Conservation (phyloP, 2,329 filamentous ascomycete species). For the Coniella vitis region DNA sequence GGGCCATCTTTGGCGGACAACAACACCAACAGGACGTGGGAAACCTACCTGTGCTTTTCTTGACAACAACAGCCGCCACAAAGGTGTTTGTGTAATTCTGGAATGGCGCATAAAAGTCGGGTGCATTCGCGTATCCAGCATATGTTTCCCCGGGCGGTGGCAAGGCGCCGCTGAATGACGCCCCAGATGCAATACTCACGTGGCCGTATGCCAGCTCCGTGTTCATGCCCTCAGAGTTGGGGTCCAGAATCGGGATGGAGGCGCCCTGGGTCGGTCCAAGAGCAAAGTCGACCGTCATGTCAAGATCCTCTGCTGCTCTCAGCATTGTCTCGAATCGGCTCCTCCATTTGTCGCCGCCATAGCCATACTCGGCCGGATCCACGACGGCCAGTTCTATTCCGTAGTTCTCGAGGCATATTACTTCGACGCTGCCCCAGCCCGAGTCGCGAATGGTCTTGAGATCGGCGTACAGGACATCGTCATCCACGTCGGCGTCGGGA, state of each 20-base stretch:
- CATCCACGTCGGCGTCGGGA: constrained; percentile 6
- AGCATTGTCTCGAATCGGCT: constrained; percentile 6
- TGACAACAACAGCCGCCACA: constrained; percentile 2
- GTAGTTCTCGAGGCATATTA: constrained; percentile 8
- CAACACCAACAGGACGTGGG: too few relatives aligned
- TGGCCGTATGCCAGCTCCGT: constrained; percentile 6
- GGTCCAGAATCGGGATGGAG: constrained; percentile 6
- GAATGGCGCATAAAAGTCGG: constrained; percentile 1
- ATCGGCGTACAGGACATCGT: constrained; percentile 8
- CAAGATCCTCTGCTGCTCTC: constrained; percentile 2
- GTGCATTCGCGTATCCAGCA: constrained; percentile 5
- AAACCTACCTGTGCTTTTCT: constrained; percentile 1
- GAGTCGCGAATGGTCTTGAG: constrained; percentile 1
- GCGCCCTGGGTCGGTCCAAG: constrained; percentile 8
- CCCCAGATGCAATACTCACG: constrained; percentile 3
- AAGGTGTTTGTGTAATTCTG: constrained; percentile 8
- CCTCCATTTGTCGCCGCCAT: constrained; percentile 6
- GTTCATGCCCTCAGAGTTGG: constrained; percentile 5
- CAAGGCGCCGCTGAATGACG: constrained; percentile 6
- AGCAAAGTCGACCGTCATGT: constrained; percentile 9
- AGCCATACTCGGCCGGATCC: constrained; percentile 5
- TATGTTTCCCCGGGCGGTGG: not conserved
- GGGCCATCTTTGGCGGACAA: too few relatives aligned
- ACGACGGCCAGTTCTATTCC: constrained; percentile 6
- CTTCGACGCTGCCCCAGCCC: constrained; percentile 6